phyloP scores from a whole-genome alignment of 371 early-diverging fungal species.

The Mucor velutinosus region DNA sequence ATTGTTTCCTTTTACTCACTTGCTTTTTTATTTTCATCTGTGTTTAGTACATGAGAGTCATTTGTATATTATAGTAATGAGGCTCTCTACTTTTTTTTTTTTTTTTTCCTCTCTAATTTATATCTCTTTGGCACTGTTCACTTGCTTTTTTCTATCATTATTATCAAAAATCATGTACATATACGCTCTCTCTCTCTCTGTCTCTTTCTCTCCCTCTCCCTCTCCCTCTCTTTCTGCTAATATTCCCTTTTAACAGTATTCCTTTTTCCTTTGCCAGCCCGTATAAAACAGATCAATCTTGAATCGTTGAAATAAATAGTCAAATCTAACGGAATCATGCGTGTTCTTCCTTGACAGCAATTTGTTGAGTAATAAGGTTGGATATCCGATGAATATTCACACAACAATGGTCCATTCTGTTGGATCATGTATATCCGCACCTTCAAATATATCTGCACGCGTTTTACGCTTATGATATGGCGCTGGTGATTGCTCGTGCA shows the following conservation, averaged over 20 bases:
- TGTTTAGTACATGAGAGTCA: not conserved
- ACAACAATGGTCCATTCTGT: no score
- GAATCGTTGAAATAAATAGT: not conserved
- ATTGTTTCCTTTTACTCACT: not conserved
- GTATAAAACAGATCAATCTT: no score
- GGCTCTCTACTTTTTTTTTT: not conserved
- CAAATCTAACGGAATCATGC: not conserved
- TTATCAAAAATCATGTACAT: not conserved
- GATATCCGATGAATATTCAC: no score
- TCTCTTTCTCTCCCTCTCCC: no score
- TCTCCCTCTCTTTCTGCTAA: not conserved
- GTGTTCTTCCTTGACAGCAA: no score
- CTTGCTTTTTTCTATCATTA: no score
- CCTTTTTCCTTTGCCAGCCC: not conserved
- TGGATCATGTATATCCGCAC: no score
- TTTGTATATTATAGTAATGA: not conserved
- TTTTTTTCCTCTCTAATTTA: not conserved
- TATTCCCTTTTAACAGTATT: not conserved
- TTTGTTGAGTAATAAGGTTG: no score
- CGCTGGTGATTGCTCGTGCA: no score
- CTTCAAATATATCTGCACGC: no score
- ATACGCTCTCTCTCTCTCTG: not conserved
- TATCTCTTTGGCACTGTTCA: not conserved
- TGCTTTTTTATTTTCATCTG: not conserved
- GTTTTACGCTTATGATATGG: no score